A percentile compares a stretch with the other conserved stretches of the same genome.
These are phyloP conservation scores for Stromatinia cepivora DNA, from an alignment of 2,329 filamentous ascomycete genomes.

Conservation along the genomic window DNA sequence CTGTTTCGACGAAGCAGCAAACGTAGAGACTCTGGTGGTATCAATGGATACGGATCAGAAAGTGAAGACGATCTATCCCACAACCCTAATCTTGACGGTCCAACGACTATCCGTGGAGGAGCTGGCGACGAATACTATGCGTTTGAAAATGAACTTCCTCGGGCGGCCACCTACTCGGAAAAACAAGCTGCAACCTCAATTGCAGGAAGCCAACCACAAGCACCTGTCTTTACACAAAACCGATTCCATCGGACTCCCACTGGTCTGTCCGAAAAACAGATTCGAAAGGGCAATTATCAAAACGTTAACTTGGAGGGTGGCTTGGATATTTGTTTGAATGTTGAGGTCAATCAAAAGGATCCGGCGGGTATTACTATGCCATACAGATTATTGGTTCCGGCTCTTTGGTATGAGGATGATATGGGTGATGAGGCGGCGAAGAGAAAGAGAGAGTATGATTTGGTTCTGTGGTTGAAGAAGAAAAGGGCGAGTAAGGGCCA, in stretches of 20 bases:
- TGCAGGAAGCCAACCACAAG: slow-evolving; percentile 29
- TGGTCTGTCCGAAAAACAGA: slow-evolving; percentile 63
- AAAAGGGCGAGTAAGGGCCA: slow-evolving; percentile 3
- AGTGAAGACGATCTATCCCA: slow-evolving; percentile 45
- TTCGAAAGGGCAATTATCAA: slow-evolving; percentile 53
- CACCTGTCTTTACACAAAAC: slow-evolving; percentile 25
- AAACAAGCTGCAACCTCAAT: slow-evolving; percentile 33
- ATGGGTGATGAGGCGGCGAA: slow-evolving; percentile 22
- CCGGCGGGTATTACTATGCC: slow-evolving; percentile 85
- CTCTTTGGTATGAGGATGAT: slow-evolving; percentile 56
- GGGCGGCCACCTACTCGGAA: slow-evolving; percentile 27
- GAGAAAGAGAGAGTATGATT: slow-evolving; percentile 25
- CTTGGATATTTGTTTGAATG: slow-evolving; percentile 82
- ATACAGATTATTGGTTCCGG: slow-evolving; percentile 83
- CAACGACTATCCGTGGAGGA: slow-evolving; percentile 43
- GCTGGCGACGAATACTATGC: slow-evolving; percentile 50
- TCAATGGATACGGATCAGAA: slow-evolving; percentile 55
- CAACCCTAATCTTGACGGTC: slow-evolving; percentile 23
- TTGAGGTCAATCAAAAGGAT: slow-evolving; percentile 83
- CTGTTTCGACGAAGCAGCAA: slow-evolving; percentile 52
- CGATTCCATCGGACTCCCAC: slow-evolving; percentile 70
- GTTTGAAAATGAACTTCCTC: slow-evolving; percentile 25
- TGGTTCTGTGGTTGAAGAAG: slow-evolving; percentile 30
- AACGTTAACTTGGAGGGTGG: slow-evolving; percentile 78
- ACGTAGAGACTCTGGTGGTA: slow-evolving; percentile 50